A percentile compares a stretch with the other conserved stretches of the same genome.
phyloP scores from a whole-genome alignment of 1,284 basidiomycete species.

The Papiliotrema nemorosa region DNA sequence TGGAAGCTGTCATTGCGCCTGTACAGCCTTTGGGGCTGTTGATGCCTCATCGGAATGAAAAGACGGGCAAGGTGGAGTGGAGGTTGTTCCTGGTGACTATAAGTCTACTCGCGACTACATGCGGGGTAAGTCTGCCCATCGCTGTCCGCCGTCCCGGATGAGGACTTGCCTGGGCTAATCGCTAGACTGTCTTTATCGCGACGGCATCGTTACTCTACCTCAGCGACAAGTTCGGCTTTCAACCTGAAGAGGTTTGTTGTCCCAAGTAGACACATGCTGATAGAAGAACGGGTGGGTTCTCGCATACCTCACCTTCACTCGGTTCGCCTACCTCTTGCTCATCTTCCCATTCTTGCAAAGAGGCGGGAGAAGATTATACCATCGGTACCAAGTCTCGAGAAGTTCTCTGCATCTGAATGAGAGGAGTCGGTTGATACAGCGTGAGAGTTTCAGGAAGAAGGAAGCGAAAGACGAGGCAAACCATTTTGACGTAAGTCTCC shows the following conservation, averaged over 20 bases:
- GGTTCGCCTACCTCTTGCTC: conserved; percentile 29
- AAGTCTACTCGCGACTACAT: conserved; percentile 26
- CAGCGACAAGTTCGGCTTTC: conserved; percentile 35
- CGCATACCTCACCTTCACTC: conserved; percentile 31
- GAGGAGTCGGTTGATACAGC: conserved; percentile 12
- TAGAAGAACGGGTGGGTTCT: conserved; percentile 36
- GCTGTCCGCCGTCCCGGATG: too few species aligned
- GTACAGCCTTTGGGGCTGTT: conserved; percentile 30
- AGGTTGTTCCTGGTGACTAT: conserved; percentile 25
- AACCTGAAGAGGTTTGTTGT: conserved; percentile 24
- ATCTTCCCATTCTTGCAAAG: conserved; percentile 32
- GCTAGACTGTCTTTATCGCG: conserved; percentile 35
- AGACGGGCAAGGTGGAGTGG: conserved; percentile 22
- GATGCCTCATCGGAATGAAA: conserved; percentile 22
- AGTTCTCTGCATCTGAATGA: conserved; percentile 9
- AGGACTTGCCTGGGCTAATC: conserved; percentile 2
- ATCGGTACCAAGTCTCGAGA: conserved; percentile 16
- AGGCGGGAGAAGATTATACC: conserved; percentile 24
- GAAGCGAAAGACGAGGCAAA: conserved; percentile 27
- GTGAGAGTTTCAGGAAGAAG: conserved; percentile 7
- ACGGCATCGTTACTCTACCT: conserved; percentile 34
- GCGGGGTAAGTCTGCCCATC: conserved; percentile 17
- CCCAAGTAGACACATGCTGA: neutral
- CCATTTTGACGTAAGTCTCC: conserved; percentile 35
- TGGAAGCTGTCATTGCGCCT: conserved; percentile 22